A percentile compares a stretch with the other conserved stretches of the same genome.
phyloP scores from a whole-genome alignment of 2,329 filamentous ascomycete species.

The Botrytis paeoniae region DNA sequence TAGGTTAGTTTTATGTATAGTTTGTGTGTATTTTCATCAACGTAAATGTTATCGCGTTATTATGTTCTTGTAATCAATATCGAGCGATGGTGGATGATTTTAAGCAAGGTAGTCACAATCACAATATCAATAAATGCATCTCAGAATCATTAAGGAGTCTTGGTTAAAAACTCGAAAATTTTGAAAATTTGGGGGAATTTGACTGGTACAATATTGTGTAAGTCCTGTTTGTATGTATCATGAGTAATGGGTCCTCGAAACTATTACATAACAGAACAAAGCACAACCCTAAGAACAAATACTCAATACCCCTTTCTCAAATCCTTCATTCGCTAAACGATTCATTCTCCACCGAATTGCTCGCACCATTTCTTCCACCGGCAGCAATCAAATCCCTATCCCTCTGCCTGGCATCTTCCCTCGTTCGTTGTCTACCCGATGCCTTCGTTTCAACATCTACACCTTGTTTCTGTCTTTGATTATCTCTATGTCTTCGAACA shows the following conservation, averaged over 20 bases:
- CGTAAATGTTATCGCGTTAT: too few species aligned
- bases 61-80: too few species aligned
- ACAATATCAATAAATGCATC: too few species aligned
- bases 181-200: too few species aligned
- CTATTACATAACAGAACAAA: background rate
- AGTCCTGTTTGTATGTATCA: too few species aligned
- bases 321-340: background rate
- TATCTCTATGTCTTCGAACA: constrained; percentile 12
- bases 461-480: constrained; percentile 2
- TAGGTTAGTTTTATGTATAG: too few species aligned
- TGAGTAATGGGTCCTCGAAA: background rate
- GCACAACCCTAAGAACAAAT: background rate
- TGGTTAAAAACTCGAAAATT: too few species aligned
- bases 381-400: background rate
- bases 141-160: background rate
- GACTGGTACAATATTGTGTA: background rate
- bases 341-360: background rate
- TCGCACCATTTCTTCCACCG: background rate
- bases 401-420: background rate
- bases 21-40: too few species aligned
- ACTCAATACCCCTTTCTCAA: background rate
- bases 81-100: too few species aligned
- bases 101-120: too few species aligned
- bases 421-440: background rate
- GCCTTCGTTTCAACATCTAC: background rate